These are phyloP conservation scores for Pilasporangium apinafurcum DNA, from an alignment of 352 stramenopile genomes.

Conservation along the genomic window DNA sequence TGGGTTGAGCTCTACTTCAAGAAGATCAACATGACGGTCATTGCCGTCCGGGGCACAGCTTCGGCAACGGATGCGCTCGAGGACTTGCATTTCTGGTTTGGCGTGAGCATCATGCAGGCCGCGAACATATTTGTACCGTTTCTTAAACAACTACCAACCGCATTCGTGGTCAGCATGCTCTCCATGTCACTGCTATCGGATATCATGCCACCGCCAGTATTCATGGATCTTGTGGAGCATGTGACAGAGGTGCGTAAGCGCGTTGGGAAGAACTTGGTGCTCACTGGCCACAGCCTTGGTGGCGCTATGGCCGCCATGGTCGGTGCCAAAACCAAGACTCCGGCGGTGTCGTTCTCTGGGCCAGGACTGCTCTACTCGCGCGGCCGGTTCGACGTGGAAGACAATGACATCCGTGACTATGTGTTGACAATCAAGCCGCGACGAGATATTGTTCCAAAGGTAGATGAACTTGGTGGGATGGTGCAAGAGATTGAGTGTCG, in stretches of 20 bases:
- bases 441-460: conserved; percentile 72
- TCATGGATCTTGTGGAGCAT: conserved; percentile 62
- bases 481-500: conserved; percentile 87
- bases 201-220: conserved; percentile 78
- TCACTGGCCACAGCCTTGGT: conserved; percentile 81
- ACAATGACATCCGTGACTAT: conserved; percentile 75
- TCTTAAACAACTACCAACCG: conserved; percentile 71
- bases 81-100: conserved; percentile 85
- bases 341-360: conserved; percentile 77
- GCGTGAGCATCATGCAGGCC: conserved; percentile 82
- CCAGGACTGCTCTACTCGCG: conserved; percentile 75
- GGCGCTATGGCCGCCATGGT: conserved; percentile 83
- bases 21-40: conserved; percentile 79
- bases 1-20: conserved; percentile 85
- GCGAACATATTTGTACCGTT: conserved; percentile 84
- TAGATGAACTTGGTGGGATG: conserved; percentile 78
- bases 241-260: conserved; percentile 46
- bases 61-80: conserved; percentile 80
- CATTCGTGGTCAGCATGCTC: conserved; percentile 79
- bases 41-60: conserved; percentile 76
- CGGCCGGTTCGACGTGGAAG: conserved; percentile 64
- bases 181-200: conserved; percentile 65
- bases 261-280: conserved; percentile 65
- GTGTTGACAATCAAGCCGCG: conserved; percentile 82
- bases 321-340: conserved; percentile 74